phyloP scores from a whole-genome alignment of 2,329 filamentous ascomycete genomes.

The Hymenoscyphus albidus region DNA sequence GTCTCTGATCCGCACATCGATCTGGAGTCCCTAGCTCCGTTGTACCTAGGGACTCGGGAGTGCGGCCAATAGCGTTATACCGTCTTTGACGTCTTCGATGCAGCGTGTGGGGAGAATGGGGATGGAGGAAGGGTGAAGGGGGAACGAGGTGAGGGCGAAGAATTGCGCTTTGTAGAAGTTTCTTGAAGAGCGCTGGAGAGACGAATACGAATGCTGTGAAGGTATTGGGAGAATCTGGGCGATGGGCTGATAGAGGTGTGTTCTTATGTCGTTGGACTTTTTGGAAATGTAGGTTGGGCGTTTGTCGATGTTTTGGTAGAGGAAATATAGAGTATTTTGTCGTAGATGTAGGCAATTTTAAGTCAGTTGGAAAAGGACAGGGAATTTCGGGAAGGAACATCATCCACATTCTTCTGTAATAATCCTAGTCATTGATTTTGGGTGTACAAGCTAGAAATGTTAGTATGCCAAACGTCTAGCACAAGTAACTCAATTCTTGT shows the following conservation, averaged over 20 bases:
- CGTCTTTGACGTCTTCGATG: constrained; percentile 1
- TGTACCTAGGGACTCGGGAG: background rate
- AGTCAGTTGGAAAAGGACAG: no score
- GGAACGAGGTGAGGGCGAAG: constrained; percentile 5
- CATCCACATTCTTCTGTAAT: background rate
- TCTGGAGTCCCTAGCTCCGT: constrained; percentile 7
- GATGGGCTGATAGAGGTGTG: constrained; percentile 40
- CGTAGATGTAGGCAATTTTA: constrained; percentile 27
- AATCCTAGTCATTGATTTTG: no score
- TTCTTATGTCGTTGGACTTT: constrained; percentile 43
- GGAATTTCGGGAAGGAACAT: no score
- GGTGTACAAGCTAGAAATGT: no score
- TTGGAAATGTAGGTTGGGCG: constrained; percentile 41
- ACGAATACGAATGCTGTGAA: constrained; percentile 45
- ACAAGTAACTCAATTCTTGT: no score
- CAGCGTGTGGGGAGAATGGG: constrained; percentile 7
- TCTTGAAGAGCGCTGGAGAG: constrained; percentile 39
- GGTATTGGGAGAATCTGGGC: constrained; percentile 34
- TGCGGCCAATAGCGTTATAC: constrained; percentile 13
- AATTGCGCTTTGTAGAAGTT: constrained; percentile 11
- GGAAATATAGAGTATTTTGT: constrained; percentile 25
- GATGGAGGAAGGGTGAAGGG: no score
- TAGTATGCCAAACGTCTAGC: no score
- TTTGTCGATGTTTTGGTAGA: no score
- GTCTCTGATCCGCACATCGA: constrained; percentile 14